These are phyloP conservation scores for Erodium moschatum DNA, from an alignment of 441 rosid species.

Conservation along the genomic window DNA sequence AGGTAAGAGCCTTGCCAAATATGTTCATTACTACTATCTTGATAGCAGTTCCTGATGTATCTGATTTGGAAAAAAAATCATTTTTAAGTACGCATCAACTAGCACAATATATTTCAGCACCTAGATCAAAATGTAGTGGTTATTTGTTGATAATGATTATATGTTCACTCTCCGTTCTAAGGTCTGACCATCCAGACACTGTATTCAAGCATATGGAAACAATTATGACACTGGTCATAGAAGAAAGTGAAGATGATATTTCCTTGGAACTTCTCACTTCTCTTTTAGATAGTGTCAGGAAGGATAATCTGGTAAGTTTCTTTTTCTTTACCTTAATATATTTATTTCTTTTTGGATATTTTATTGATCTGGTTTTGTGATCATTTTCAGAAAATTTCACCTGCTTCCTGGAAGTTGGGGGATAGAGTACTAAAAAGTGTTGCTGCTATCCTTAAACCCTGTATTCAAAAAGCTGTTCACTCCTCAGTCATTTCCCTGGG, in stretches of 20 bases:
- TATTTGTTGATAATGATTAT: not conserved
- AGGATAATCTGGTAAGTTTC: not conserved
- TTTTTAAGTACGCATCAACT: not conserved
- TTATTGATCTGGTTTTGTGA: not conserved
- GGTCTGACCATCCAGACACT: constrained; percentile 1
- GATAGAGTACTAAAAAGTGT: not conserved
- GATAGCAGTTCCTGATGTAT: not conserved
- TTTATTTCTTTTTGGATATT: not conserved
- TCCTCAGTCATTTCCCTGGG: not conserved
- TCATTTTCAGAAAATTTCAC: not conserved
- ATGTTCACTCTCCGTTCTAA: not conserved
- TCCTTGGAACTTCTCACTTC: not conserved
- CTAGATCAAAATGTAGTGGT: not conserved
- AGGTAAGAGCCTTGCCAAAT: constrained; percentile 33
- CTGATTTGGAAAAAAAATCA: not conserved
- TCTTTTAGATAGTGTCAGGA: not conserved
- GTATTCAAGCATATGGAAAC: constrained; percentile 4
- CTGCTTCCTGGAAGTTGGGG: not conserved
- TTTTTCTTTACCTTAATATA: not conserved
- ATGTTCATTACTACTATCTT: not conserved
- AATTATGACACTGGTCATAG: not conserved
- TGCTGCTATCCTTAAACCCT: not conserved
- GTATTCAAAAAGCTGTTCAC: not conserved
- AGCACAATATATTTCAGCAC: not conserved
- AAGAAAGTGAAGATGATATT: not conserved